These are phyloP conservation scores for Rhizopogon salebrosus DNA, from an alignment of 768 basidiomycete genomes.

Conservation along the genomic window DNA sequence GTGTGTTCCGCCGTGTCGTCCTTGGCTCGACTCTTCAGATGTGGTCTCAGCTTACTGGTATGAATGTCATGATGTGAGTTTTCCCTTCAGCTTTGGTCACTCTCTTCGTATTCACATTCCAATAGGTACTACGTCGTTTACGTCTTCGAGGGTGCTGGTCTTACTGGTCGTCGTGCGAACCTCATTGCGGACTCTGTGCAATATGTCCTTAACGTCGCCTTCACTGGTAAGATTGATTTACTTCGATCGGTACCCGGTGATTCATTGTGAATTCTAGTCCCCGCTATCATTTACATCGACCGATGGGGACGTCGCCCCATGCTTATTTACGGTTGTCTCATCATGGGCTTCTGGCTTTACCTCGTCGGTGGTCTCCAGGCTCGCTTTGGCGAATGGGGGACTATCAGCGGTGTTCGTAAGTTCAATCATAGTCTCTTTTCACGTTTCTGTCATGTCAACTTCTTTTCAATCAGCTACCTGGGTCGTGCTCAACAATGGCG, in stretches of 20 bases:
- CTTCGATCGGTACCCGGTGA: background rate
- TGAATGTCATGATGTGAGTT: conserved; percentile 77
- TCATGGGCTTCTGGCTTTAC: conserved; percentile 75
- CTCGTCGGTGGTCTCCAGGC: conserved; percentile 76
- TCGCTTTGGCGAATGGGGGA: conserved; percentile 59
- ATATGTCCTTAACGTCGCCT: conserved; percentile 37
- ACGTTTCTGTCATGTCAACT: background rate
- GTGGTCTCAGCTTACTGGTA: conserved; percentile 74
- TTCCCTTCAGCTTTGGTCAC: background rate
- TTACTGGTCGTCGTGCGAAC: conserved; percentile 69
- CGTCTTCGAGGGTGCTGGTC: conserved; percentile 72
- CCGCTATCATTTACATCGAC: conserved; percentile 62
- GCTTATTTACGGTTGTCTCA: conserved; percentile 55
- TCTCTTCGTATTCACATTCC: background rate
- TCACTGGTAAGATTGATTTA: conserved; percentile 24
- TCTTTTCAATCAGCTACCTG: conserved; percentile 33
- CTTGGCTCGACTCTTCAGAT: conserved; percentile 71
- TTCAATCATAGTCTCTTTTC: background rate
- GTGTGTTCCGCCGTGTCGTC: conserved; percentile 64
- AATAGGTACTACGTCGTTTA: conserved; percentile 39
- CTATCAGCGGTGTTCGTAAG: conserved; percentile 32
- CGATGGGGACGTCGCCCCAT: conserved; percentile 77
- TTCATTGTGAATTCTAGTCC: conserved; percentile 17
- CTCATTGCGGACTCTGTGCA: conserved; percentile 72
- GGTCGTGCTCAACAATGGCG: conserved; percentile 53